A percentile compares a stretch with the other conserved stretches of the same genome.
These are phyloP conservation scores for Sabuloglossum arenarium DNA, from an alignment of 495 filamentous ascomycete species.

Conservation along the genomic window DNA sequence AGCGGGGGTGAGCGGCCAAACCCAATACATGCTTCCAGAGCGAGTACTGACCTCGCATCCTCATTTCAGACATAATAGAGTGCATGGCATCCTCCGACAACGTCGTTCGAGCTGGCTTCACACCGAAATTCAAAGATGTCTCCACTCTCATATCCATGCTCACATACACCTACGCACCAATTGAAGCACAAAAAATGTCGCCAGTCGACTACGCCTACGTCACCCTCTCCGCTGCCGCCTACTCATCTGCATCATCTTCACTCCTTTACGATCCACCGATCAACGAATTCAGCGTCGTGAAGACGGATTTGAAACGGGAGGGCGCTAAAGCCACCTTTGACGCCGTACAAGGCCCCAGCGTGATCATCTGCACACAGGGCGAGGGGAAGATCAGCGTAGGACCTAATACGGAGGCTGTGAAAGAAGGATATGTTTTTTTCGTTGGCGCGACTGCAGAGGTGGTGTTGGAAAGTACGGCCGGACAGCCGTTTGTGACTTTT, in stretches of 20 bases:
- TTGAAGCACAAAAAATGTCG: slow-evolving; percentile 80
- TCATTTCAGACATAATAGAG: slow-evolving; percentile 61
- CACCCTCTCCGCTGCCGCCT: slow-evolving; percentile 55
- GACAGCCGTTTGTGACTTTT: slow-evolving; percentile 59
- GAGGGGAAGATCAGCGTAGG: slow-evolving; percentile 70
- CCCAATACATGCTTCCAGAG: neutral
- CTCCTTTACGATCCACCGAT: slow-evolving; percentile 87
- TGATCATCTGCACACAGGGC: slow-evolving; percentile 74
- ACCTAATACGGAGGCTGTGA: slow-evolving; percentile 46
- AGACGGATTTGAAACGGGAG: slow-evolving; percentile 45
- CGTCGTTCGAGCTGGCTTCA: slow-evolving; percentile 91
- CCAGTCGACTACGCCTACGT: slow-evolving; percentile 68
- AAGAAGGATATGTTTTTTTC: slow-evolving; percentile 74
- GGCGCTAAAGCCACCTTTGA: slow-evolving; percentile 75
- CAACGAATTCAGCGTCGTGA: slow-evolving; percentile 85
- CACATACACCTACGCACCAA: slow-evolving; percentile 85
- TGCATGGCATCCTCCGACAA: slow-evolving; percentile 98
- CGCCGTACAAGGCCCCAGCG: slow-evolving; percentile 67
- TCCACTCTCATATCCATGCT: slow-evolving; percentile 77
- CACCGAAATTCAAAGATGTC: slow-evolving; percentile 96
- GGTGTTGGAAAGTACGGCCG: slow-evolving; percentile 43
- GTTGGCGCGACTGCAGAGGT: slow-evolving; percentile 79
- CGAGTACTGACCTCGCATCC: neutral
- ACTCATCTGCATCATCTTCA: slow-evolving; percentile 45
- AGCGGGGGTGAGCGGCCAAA: slow-evolving; percentile 32